Evolutionary conservation across 768 basidiomycete species (phyloP), one percentile per base, ranked within the genome.

Genomic region (Leccinum barrowsii): DNA sequence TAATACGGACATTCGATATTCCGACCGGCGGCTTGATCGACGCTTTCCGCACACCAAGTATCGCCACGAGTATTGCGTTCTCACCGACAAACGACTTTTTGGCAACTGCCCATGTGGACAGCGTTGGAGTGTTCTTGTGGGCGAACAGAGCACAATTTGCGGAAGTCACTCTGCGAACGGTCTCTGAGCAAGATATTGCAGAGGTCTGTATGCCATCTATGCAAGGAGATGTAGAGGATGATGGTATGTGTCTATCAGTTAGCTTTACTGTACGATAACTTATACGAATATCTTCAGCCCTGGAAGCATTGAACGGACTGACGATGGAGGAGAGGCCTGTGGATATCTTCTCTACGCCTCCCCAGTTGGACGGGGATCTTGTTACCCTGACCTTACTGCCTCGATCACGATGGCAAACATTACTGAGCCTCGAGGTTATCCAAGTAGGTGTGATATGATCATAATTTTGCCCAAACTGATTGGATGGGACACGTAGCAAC

Each of bases 1-100:
- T 89, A 54, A 92, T 98, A 65, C 85, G 97, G 30, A 98, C 96
- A 2, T 99, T 93, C 71, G 96, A 99, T 69, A 81, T 99, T 24
- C 96, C 97, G 1, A 93, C 94, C 17, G 94, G 95, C 5, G 81
- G 86, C 26, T 77, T 98, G 37, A 94, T 99, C 54, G 94, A 98
- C 66, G 92, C 86, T 0, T 98, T 99, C 78, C 82, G 84, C 55
- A 94, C 93, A 8, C 76, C 88, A 28, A 92, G 89, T 63, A 82
- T 96, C 24, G 92, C 96, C 5, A 95, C 92, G 0, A 93, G 89
- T 67, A 75, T 99, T 19, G 81, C 92, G 1, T 96, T 99, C 72
- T 98, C 95, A 2, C 97, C 97, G 0, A 89, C 93, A 0, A 90
- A 90, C 56, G 97, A 98, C 72, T 98, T 99, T 76, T 75, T 99